These are phyloP conservation scores for Pholiota conissans DNA, from an alignment of 768 basidiomycete species.

Conservation along the genomic window DNA sequence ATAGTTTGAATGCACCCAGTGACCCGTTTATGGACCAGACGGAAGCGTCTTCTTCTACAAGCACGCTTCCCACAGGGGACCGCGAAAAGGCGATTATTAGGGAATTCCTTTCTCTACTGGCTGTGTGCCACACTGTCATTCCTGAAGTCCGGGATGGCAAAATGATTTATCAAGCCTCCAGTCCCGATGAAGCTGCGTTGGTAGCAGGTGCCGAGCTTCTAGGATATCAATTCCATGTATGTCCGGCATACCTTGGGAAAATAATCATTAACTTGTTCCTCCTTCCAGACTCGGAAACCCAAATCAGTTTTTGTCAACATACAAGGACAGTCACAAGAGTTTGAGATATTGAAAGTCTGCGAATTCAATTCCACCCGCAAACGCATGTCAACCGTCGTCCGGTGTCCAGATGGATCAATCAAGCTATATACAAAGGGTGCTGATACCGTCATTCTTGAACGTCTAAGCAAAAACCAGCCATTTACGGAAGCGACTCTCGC, in stretches of 20 bases:
- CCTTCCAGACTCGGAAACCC: slow-evolving; percentile 84
- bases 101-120: slow-evolving; percentile 81
- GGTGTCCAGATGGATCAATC: slow-evolving; percentile 85
- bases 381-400: slow-evolving; percentile 94
- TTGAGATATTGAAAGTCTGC: slow-evolving; percentile 92
- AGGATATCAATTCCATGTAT: slow-evolving; percentile 91
- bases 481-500: slow-evolving; percentile 83
- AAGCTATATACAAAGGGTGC: slow-evolving; percentile 97
- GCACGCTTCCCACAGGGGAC: slow-evolving; percentile 23
- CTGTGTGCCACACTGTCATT: slow-evolving; percentile 98
- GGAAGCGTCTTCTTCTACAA: slow-evolving; percentile 28
- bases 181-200: slow-evolving; percentile 96
- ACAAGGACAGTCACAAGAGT: slow-evolving; percentile 72
- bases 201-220: slow-evolving; percentile 91
- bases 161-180: slow-evolving; percentile 92
- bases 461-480: slow-evolving; percentile 81
- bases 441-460: slow-evolving; percentile 95
- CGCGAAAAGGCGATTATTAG: slow-evolving; percentile 55
- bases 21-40: slow-evolving; percentile 61
- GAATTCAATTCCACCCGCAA: slow-evolving; percentile 99
- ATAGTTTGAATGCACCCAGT: slow-evolving; percentile 47
- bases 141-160: slow-evolving; percentile 90
- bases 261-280: slow-evolving; percentile 4
- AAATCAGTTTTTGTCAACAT: slow-evolving; percentile 91
- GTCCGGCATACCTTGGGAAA: slow-evolving; percentile 28